phyloP scores from a whole-genome alignment of 2,329 filamentous ascomycete species.

The Alternaria novae-zelandiae region DNA sequence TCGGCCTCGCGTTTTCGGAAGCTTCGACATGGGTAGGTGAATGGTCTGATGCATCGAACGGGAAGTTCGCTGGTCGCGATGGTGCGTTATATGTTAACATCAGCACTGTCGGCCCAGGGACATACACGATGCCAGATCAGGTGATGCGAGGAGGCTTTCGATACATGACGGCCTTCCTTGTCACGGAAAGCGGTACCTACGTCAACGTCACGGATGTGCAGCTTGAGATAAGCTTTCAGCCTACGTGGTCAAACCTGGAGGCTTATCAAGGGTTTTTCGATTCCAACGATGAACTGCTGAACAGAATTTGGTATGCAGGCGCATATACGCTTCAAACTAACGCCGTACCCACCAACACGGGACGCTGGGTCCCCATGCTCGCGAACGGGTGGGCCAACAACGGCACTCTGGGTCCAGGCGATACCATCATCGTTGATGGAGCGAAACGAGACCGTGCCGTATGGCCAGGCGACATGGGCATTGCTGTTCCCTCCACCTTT shows the following conservation, averaged over 20 bases:
- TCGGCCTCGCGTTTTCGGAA: conserved; percentile 53
- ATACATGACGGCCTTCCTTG: conserved; percentile 58
- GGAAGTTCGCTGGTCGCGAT: conserved; percentile 47
- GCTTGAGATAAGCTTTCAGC: conserved; percentile 57
- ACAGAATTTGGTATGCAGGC: conserved; percentile 64
- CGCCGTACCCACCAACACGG: conserved; percentile 42
- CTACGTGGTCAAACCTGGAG: conserved; percentile 55
- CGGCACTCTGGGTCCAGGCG: conserved; percentile 39
- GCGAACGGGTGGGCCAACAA: conserved; percentile 46
- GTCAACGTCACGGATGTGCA: conserved; percentile 49
- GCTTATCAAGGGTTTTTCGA: conserved; percentile 50
- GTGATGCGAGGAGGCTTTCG: conserved; percentile 60
- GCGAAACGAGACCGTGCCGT: conserved; percentile 50
- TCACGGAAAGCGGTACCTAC: conserved; percentile 44
- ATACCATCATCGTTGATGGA: conserved; percentile 47
- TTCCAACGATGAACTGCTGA: conserved; percentile 54
- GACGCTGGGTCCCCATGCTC: conserved; percentile 32
- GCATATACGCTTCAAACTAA: conserved; percentile 51
- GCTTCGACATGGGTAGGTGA: conserved; percentile 53
- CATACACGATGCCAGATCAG: conserved; percentile 53
- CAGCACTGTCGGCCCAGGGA: conserved; percentile 39
- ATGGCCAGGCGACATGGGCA: conserved; percentile 39
- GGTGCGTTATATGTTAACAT: conserved; percentile 57
- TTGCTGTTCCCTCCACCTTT: conserved; percentile 18
- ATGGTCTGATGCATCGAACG: conserved; percentile 53